phyloP scores from a whole-genome alignment of 805 yeast genomes.

The Candida adriatica region DNA sequence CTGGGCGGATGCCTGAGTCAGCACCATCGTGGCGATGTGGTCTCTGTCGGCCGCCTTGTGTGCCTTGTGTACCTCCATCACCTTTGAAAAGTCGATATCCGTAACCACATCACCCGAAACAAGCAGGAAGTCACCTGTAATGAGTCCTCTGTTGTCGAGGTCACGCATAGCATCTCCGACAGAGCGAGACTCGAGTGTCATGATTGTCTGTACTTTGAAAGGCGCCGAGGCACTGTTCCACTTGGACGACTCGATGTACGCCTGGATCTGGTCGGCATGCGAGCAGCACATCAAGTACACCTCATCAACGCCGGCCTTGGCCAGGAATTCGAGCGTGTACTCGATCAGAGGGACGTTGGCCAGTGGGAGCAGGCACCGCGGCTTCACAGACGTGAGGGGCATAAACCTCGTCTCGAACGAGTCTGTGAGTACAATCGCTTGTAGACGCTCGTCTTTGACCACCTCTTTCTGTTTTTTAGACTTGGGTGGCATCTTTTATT shows the following conservation, averaged over 20 bases:
- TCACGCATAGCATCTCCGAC: constrained; percentile 98
- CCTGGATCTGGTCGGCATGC: constrained; percentile 84
- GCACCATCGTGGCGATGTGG: constrained; percentile 90
- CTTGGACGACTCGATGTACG: constrained; percentile 66
- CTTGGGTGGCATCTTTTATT: constrained; percentile 36
- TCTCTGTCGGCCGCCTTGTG: constrained; percentile 75
- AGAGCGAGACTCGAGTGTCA: constrained; percentile 80
- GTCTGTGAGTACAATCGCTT: constrained; percentile 92
- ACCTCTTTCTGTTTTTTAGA: constrained; percentile 48
- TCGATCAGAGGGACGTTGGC: constrained; percentile 93
- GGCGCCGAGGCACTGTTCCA: constrained; percentile 72
- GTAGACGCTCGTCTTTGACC: constrained; percentile 68
- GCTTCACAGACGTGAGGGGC: constrained; percentile 82
- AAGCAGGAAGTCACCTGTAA: constrained; percentile 82
- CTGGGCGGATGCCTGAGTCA: constrained; percentile 74
- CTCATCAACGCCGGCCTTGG: constrained; percentile 83
- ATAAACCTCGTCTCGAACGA: constrained; percentile 87
- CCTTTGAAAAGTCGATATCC: constrained; percentile 73
- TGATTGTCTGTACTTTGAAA: constrained; percentile 69
- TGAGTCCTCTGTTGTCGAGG: constrained; percentile 82
- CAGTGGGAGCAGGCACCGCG: constrained; percentile 86
- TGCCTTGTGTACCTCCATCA: constrained; percentile 64
- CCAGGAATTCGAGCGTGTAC: constrained; percentile 89
- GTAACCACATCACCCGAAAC: constrained; percentile 96
- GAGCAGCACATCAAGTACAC: constrained; percentile 86